phyloP scores from a whole-genome alignment of 2,329 filamentous ascomycete species.

The Penicillium sp. region DNA sequence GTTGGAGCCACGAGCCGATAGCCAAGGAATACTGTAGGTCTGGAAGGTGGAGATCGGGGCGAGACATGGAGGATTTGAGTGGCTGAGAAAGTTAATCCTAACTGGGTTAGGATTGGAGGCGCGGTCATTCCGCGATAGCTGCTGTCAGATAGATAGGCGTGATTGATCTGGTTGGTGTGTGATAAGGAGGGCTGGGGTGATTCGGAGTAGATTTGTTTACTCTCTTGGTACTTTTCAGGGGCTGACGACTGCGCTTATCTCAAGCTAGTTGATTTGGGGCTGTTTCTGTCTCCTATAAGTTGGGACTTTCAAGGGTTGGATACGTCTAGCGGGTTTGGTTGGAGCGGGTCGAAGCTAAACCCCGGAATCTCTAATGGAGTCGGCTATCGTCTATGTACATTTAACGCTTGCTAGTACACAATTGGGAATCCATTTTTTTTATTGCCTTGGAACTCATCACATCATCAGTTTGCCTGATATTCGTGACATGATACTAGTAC shows the following conservation, averaged over 20 bases:
- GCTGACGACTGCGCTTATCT: not conserved
- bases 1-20: not conserved
- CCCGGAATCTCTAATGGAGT: not conserved
- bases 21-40: not conserved
- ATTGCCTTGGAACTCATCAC: not conserved
- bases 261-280: not conserved
- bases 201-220: not conserved
- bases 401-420: no score
- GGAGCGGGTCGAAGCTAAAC: not conserved
- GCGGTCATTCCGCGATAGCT: not conserved
- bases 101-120: not conserved
- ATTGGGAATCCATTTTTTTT: no score
- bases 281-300: not conserved
- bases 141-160: slow-evolving; percentile 3
- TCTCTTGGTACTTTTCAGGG: not conserved
- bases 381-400: not conserved
- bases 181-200: not conserved
- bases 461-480: not conserved
- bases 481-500: not conserved
- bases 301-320: not conserved
- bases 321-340: not conserved
- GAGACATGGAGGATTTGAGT: not conserved
- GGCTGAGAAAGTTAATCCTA: not conserved
- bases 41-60: not conserved
- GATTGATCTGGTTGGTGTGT: slow-evolving; percentile 4